Percentiles rank a stretch among this genome's conserved stretches.
phyloP scores from a whole-genome alignment of 768 basidiomycete species.

The Psilocybe azurescens region DNA sequence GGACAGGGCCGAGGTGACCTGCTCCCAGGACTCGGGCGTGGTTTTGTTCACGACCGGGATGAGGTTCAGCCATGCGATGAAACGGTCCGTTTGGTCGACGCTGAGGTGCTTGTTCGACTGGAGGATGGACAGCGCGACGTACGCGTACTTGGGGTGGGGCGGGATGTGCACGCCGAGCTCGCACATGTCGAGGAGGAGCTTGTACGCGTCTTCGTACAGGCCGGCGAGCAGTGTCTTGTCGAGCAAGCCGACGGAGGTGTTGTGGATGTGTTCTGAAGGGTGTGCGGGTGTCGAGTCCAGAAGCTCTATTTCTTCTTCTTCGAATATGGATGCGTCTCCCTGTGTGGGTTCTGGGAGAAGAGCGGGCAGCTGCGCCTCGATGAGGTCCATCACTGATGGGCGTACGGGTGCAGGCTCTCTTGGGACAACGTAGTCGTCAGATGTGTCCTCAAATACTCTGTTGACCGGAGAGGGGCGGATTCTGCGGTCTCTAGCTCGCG shows the following conservation, averaged over 20 bases:
- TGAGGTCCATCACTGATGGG: slow-evolving; percentile 29
- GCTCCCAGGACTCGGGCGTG: slow-evolving; percentile 2
- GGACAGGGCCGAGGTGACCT: slow-evolving; percentile 30
- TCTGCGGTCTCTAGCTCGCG: slow-evolving; percentile 11
- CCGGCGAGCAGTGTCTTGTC: background rate
- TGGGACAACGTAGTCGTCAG: slow-evolving; percentile 34
- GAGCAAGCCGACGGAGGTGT: slow-evolving; percentile 8
- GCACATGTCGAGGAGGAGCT: slow-evolving; percentile 34
- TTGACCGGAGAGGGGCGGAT: background rate
- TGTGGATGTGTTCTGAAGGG: slow-evolving; percentile 13
- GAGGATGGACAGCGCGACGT: slow-evolving; percentile 32
- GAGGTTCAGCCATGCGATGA: slow-evolving; percentile 39
- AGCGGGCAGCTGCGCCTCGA: slow-evolving; percentile 34
- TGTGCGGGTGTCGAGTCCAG: slow-evolving; percentile 27
- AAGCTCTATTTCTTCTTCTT: slow-evolving; percentile 28
- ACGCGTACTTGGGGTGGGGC: slow-evolving; percentile 30
- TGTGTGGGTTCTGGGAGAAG: slow-evolving; percentile 31
- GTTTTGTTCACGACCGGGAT: slow-evolving; percentile 28
- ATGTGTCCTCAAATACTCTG: slow-evolving; percentile 36
- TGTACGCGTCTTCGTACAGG: slow-evolving; percentile 9
- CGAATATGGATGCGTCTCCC: slow-evolving; percentile 36
- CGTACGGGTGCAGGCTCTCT: slow-evolving; percentile 14
- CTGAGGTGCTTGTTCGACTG: background rate
- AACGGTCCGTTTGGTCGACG: slow-evolving; percentile 21
- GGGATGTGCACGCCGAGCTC: slow-evolving; percentile 35